Base-by-base conservation (phyloP, 2,329 filamentous ascomycete genomes). In the Ceratocystis variospora region DNA sequence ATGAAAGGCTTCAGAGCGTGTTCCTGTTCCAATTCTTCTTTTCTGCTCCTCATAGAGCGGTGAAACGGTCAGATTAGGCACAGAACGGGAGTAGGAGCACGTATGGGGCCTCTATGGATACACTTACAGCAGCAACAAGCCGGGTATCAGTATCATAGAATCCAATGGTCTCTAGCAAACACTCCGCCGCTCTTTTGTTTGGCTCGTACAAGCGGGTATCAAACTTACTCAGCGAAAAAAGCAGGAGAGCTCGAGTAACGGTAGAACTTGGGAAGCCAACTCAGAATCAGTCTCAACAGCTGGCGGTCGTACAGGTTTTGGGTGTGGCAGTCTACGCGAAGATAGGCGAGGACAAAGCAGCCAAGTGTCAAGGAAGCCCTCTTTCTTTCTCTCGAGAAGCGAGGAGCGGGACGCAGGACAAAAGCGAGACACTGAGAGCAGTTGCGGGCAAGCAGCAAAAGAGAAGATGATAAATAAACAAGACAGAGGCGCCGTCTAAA, bases 271-370 rank as follows among this genome's bases (percentile, higher is more conserved):
- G 25, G 33, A 59, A 59, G 28, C 7, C 53, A 59, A n/a, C 25
- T 31, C 12, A n/a, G 28, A 59, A n/a, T 33, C 28, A 33, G 53
- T 59, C 53, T 59, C 53, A 59, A 25, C 6, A 31, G 15, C 22
- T 63, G 28, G 33, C 37, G 28, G 66, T 67, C 44, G 44, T 46
- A 64, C 66, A 67, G 37, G 17, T 61, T 50, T 46, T 50, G 57
- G 63, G 53, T 61, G 66, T 67, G 53, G 66, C 53, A 50, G 61
- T 64, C 50, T 67, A 64, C 62, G 62, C 62, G 66, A 67, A 45
- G 33, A 67, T 67, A 67, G 61, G 66, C 66, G 66, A 67, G 53
- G 10, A 48, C 61, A 63, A 37, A 48, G 63, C 53, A 45, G 61
- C 41, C 25, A 45, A 44, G 50, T 45, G 37, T 31, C 22, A 31